Evolutionary conservation across 2,329 filamentous ascomycete genomes (phyloP).

Genomic region (Macrophomina pseudophaseolina): DNA sequence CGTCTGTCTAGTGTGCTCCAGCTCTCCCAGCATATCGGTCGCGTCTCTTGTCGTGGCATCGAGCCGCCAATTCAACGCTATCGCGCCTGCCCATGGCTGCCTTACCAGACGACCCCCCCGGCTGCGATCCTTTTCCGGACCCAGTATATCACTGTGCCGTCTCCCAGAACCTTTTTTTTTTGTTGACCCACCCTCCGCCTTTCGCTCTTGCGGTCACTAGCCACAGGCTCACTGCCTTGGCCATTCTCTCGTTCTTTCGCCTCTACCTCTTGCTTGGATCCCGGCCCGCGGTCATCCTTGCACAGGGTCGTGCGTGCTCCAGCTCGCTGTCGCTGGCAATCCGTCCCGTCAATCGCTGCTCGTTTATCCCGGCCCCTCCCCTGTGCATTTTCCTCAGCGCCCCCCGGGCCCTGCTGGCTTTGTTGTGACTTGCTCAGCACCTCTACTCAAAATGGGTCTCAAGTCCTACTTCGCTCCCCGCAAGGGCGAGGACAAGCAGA

Average conservation of each 20-base stretch:
- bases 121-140: conserved; percentile 13
- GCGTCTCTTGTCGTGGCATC: background rate
- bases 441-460: conserved; percentile 13
- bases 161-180: background rate
- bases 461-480: conserved; percentile 23
- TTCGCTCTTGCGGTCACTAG: conserved; percentile 9
- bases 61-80: conserved; percentile 11
- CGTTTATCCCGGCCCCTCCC: background rate
- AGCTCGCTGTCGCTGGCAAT: background rate
- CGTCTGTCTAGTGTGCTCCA: conserved; percentile 12
- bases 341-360: background rate
- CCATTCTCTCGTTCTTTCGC: background rate
- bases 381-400: background rate
- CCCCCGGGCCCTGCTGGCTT: background rate
- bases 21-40: conserved; percentile 5
- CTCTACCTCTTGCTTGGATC: background rate
- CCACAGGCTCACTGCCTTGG: background rate
- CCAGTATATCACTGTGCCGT: conserved; percentile 17
- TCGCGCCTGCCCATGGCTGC: background rate
- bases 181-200: conserved; percentile 5
- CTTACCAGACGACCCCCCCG: background rate
- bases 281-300: background rate
- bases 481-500: conserved; percentile 21
- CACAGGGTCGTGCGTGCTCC: background rate
- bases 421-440: background rate